These are phyloP conservation scores for Sparassis latifolia DNA, from an alignment of 1,284 basidiomycete species.

Conservation along the genomic window DNA sequence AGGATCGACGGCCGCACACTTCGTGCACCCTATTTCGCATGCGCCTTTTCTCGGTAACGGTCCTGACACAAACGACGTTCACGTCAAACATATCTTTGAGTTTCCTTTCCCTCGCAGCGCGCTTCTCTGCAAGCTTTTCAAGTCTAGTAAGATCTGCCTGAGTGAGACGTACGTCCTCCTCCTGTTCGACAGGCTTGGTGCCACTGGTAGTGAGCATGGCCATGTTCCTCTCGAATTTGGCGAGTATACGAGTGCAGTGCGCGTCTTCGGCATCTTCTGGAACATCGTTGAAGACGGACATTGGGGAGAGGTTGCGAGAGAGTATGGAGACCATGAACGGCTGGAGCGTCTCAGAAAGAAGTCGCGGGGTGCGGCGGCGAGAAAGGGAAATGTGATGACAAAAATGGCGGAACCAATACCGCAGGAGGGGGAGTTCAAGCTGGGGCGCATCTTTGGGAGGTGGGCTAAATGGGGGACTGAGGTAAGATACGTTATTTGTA, in stretches of 20 bases:
- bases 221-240: slow-evolving; percentile 79
- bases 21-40: slow-evolving; percentile 83
- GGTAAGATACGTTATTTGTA: slow-evolving; percentile 60
- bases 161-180: slow-evolving; percentile 84
- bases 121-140: slow-evolving; percentile 59
- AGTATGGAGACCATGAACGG: slow-evolving; percentile 84
- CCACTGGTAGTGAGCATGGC: slow-evolving; percentile 77
- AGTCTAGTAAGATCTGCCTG: slow-evolving; percentile 76
- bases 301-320: slow-evolving; percentile 67
- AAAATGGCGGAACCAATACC: slow-evolving; percentile 88
- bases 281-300: slow-evolving; percentile 54
- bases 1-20: slow-evolving; percentile 40
- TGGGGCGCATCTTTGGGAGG: slow-evolving; percentile 54
- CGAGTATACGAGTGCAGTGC: slow-evolving; percentile 37
- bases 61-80: slow-evolving; percentile 83
- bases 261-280: slow-evolving; percentile 50
- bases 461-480: slow-evolving; percentile 81
- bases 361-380: slow-evolving; percentile 76
- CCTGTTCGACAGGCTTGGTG: slow-evolving; percentile 73
- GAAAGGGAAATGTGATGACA: slow-evolving; percentile 89
- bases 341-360: slow-evolving; percentile 94
- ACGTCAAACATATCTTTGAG: slow-evolving; percentile 69
- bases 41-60: slow-evolving; percentile 74
- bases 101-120: slow-evolving; percentile 42
- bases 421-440: slow-evolving; percentile 80